phyloP scores from a whole-genome alignment of 805 yeast genomes.

The Cyberlindnera lachancei region DNA sequence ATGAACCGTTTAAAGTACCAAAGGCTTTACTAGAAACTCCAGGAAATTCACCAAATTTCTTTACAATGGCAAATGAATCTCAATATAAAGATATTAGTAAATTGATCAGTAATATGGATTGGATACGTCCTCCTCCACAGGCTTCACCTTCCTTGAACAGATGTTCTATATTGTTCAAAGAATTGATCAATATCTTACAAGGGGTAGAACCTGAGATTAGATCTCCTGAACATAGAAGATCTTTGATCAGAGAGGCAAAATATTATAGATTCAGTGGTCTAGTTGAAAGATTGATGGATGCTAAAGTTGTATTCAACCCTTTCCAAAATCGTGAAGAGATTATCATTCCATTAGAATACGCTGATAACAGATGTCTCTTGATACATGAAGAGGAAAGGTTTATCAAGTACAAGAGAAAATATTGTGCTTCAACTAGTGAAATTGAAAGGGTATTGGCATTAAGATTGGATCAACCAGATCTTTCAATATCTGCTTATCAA shows the following conservation, averaged over 20 bases:
- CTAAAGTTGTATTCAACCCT: constrained; percentile 44
- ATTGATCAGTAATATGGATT: constrained; percentile 28
- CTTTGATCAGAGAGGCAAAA: constrained; percentile 60
- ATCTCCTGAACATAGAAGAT: constrained; percentile 46
- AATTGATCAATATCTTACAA: constrained; percentile 43
- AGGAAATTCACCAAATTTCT: constrained; percentile 76
- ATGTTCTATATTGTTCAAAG: constrained; percentile 11
- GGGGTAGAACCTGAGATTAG: constrained; percentile 44
- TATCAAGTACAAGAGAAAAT: constrained; percentile 36
- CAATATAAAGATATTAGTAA: constrained; percentile 44
- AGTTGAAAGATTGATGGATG: constrained; percentile 61
- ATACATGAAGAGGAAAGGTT: constrained; percentile 1
- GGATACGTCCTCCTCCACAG: constrained; percentile 75
- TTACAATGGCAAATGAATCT: constrained; percentile 53
- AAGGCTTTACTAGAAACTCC: constrained; percentile 42
- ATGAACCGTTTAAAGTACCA: constrained; percentile 50
- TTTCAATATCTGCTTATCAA: too few relatives aligned
- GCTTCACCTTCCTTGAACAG: constrained; percentile 42
- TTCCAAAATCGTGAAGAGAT: constrained; percentile 49
- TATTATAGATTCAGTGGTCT: constrained; percentile 71
- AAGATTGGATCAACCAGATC: too few relatives aligned
- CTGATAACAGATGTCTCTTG: constrained; percentile 9
- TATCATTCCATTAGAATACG: constrained; percentile 17
- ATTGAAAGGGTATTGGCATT: too few relatives aligned
- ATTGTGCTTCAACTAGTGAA: too few relatives aligned